A percentile compares a stretch with the other conserved stretches of the same genome.
Evolutionary conservation across 192 early-diverging fungal species (phyloP).

Genomic region (Entomortierella lignicola): DNA sequence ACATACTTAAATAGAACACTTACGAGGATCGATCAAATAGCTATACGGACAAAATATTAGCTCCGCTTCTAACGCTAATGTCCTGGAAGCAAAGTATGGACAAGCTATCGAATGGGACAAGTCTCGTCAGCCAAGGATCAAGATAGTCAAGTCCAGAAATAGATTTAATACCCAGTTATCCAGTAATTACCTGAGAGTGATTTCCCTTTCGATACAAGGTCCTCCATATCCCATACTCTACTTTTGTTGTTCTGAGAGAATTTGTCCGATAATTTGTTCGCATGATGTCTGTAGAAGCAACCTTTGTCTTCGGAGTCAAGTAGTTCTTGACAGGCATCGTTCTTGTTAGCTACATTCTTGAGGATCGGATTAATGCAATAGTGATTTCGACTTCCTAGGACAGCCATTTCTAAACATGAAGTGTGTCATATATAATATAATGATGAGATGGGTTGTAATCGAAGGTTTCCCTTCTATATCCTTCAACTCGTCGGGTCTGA

Average conservation of each 20-base stretch:
- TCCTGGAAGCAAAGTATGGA: constrained; percentile 67
- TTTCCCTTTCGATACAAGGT: constrained; percentile 13
- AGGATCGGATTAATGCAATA: constrained; percentile 66
- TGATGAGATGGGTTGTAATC: too few relatives aligned
- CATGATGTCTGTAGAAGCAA: constrained; percentile 51
- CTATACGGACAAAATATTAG: constrained; percentile 75
- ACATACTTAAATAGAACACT: neutral
- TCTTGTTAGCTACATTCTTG: constrained; percentile 23
- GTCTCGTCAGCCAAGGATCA: too few relatives aligned
- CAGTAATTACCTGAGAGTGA: constrained; percentile 9
- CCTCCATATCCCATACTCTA: constrained; percentile 47
- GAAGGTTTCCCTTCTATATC: neutral
- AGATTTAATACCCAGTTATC: too few relatives aligned
- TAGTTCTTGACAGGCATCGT: constrained; percentile 58
- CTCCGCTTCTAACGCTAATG: constrained; percentile 57
- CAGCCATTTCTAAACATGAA: constrained; percentile 34
- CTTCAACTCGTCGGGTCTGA: neutral
- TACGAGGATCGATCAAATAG: constrained; percentile 67
- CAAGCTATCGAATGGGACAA: constrained; percentile 52
- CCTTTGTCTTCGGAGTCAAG: constrained; percentile 20
- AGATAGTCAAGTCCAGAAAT: too few relatives aligned
- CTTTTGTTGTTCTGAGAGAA: neutral
- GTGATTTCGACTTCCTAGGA: constrained; percentile 72
- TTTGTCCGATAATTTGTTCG: constrained; percentile 7
- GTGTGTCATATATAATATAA: too few relatives aligned